These are phyloP conservation scores for Trichoderma breve DNA, from an alignment of 2,329 filamentous ascomycete species.

Conservation along the genomic window DNA sequence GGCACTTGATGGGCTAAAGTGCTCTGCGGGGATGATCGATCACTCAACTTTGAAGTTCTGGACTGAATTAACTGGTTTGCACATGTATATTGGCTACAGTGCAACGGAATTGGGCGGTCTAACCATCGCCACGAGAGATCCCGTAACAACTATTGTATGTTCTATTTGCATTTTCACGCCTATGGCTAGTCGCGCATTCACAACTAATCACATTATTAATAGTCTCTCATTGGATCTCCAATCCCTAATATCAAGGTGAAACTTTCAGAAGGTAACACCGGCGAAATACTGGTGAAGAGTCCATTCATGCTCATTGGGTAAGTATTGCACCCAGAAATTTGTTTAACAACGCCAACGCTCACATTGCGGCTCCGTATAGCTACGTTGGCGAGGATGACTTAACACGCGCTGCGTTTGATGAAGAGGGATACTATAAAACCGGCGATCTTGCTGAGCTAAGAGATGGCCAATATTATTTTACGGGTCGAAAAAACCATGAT, in stretches of 20 bases:
- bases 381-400: not conserved
- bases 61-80: not conserved
- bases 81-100: not conserved
- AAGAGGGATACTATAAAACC: not conserved
- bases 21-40: not conserved
- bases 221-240: not conserved
- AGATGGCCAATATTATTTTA: not conserved
- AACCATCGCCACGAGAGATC: not conserved
- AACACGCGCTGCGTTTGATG: not conserved
- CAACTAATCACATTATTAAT: not conserved
- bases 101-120: not conserved
- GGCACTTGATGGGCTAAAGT: not conserved
- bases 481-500: not conserved
- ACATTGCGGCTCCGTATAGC: not conserved
- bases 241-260: not conserved
- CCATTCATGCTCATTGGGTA: not conserved
- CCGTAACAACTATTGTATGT: not conserved
- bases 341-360: not conserved
- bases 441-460: not conserved
- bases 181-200: not conserved
- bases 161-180: not conserved
- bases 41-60: not conserved
- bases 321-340: not conserved
- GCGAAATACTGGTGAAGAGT: not conserved
- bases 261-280: not conserved